Conservation (phyloP, 768 basidiomycete genomes). For the Tulasnella sp. region DNA sequence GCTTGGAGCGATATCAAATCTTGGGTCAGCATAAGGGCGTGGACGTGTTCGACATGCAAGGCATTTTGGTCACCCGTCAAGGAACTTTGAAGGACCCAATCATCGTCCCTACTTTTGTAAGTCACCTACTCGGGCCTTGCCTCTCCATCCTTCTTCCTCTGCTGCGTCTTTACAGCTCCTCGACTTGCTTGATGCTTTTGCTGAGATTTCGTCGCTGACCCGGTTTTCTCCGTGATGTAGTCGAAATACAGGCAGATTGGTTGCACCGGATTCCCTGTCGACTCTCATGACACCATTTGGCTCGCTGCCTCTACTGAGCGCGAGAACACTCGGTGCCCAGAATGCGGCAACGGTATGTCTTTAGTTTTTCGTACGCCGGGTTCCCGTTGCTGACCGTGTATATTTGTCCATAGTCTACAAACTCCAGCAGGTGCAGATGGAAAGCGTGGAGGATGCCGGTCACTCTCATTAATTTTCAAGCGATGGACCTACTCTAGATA, state of each 20-base stretch:
- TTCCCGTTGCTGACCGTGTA: slow-evolving; percentile 2
- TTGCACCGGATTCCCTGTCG: slow-evolving; percentile 89
- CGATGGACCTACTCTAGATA: neutral
- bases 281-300: slow-evolving; percentile 92
- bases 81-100: slow-evolving; percentile 84
- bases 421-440: slow-evolving; percentile 25
- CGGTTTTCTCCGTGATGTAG: slow-evolving; percentile 30
- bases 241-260: slow-evolving; percentile 77
- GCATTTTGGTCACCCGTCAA: slow-evolving; percentile 71
- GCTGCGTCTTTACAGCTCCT: neutral
- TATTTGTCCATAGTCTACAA: slow-evolving; percentile 44
- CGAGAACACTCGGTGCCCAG: slow-evolving; percentile 63
- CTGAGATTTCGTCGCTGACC: slow-evolving; percentile 1
- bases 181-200: neutral
- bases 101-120: slow-evolving; percentile 74
- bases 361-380: neutral
- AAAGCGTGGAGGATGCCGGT: neutral
- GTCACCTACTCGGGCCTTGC: slow-evolving; percentile 24
- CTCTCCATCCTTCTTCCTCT: neutral
- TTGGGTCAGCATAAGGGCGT: slow-evolving; percentile 80
- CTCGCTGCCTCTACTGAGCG: slow-evolving; percentile 52
- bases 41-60: slow-evolving; percentile 79
- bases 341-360: slow-evolving; percentile 81
- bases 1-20: slow-evolving; percentile 91
- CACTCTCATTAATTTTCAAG: slow-evolving; percentile 34